Evolutionary conservation across 2,329 filamentous ascomycete species (phyloP).

Genomic region (Colletotrichum caudatum): DNA sequence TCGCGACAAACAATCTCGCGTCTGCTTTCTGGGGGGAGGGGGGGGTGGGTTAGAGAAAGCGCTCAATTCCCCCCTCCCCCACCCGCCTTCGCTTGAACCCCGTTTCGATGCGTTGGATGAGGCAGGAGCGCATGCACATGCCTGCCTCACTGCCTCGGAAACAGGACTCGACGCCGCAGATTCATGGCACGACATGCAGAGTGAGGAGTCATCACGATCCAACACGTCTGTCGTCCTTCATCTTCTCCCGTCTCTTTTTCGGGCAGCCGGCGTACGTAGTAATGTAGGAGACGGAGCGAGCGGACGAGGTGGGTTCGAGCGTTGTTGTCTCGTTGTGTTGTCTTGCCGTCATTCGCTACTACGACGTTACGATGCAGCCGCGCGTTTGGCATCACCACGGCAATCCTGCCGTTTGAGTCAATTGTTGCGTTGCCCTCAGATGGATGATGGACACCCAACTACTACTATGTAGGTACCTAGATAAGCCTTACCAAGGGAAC

Average conservation of each 20-base stretch:
- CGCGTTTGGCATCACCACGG: conserved; percentile 23
- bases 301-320: background rate
- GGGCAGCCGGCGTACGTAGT: background rate
- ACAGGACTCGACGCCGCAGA: conserved; percentile 9
- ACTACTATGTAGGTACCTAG: no score
- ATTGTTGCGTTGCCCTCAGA: background rate
- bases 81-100: conserved; percentile 13
- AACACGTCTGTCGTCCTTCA: background rate
- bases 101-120: conserved; percentile 26
- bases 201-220: conserved; percentile 6
- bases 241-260: background rate
- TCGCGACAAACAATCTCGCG: background rate
- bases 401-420: conserved; percentile 26
- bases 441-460: background rate
- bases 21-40: background rate
- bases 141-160: conserved; percentile 19
- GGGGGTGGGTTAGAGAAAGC: conserved; percentile 6
- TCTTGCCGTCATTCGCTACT: conserved; percentile 36
- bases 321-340: conserved; percentile 37
- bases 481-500: background rate
- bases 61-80: conserved; percentile 17
- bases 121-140: conserved; percentile 16
- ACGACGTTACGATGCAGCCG: conserved; percentile 25
- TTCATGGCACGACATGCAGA: conserved; percentile 17
- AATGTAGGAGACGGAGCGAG: background rate